Evolutionary conservation across 176 grass and related monocot genomes (phyloP).

Genomic region (Carex scoparia): DNA sequence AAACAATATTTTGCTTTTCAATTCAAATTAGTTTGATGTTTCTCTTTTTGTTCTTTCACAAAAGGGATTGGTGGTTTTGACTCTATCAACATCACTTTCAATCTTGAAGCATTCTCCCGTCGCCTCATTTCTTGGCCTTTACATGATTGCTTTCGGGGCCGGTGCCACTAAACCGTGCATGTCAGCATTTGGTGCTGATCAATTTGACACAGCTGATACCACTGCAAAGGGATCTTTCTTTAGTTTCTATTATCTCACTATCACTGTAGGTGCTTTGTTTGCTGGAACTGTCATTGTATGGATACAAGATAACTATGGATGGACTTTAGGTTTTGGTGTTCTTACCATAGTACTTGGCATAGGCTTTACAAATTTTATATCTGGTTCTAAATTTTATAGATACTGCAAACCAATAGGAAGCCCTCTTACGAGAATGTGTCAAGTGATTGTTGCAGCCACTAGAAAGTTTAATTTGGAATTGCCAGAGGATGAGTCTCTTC

Average conservation of each 20-base stretch:
- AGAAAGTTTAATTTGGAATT: slow-evolving; percentile 29
- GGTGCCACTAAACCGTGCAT: slow-evolving; percentile 44
- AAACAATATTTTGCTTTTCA: neutral
- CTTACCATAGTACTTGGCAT: slow-evolving; percentile 36
- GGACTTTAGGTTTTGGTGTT: slow-evolving; percentile 39
- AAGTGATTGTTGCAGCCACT: slow-evolving; percentile 44
- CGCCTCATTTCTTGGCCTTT: slow-evolving; percentile 32
- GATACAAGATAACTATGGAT: slow-evolving; percentile 45
- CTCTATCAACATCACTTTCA: slow-evolving; percentile 32
- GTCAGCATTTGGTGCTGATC: slow-evolving; percentile 47
- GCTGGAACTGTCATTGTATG: slow-evolving; percentile 39
- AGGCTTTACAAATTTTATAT: slow-evolving; percentile 30
- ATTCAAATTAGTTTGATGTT: neutral
- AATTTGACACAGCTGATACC: slow-evolving; percentile 40
- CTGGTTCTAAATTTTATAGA: slow-evolving; percentile 38
- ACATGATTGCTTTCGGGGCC: slow-evolving; percentile 33
- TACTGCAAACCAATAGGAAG: slow-evolving; percentile 42
- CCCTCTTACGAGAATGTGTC: slow-evolving; percentile 34
- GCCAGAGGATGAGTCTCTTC: slow-evolving; percentile 25
- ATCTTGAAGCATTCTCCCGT: neutral
- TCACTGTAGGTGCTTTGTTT: slow-evolving; percentile 30
- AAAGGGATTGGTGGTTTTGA: slow-evolving; percentile 32
- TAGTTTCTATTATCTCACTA: slow-evolving; percentile 44
- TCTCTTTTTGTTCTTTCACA: neutral
- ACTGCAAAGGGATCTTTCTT: slow-evolving; percentile 41